A percentile compares a stretch with the other conserved stretches of the same genome.
phyloP scores from a whole-genome alignment of 306 rosid species.

The Glycine soja region DNA sequence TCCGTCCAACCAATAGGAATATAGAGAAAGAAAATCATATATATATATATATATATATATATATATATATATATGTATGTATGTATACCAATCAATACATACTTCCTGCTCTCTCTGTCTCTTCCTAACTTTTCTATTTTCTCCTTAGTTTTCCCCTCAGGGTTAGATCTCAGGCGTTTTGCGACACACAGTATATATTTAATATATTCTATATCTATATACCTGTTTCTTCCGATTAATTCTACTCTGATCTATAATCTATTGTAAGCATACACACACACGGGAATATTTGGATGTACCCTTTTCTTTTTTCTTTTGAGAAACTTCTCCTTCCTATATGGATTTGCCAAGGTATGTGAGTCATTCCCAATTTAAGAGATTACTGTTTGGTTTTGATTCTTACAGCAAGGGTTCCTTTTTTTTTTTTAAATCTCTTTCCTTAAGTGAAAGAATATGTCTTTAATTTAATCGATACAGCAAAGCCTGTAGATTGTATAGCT shows the following conservation, averaged over 20 bases:
- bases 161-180: slow-evolving; percentile 56
- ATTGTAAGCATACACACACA: neutral
- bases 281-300: neutral
- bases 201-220: slow-evolving; percentile 1
- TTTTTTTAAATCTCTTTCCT: neutral
- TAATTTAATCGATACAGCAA: neutral
- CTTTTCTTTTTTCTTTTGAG: neutral
- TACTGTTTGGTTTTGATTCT: slow-evolving; percentile 28
- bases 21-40: slow-evolving; percentile 39
- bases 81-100: slow-evolving; percentile 34
- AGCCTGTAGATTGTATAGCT: slow-evolving; percentile 16
- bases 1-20: slow-evolving; percentile 61
- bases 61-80: no score
- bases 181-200: neutral
- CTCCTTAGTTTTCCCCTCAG: neutral
- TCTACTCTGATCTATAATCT: slow-evolving; percentile 12
- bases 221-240: neutral
- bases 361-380: neutral
- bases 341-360: slow-evolving; percentile 30
- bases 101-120: slow-evolving; percentile 21
- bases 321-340: slow-evolving; percentile 14
- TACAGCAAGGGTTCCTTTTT: neutral
- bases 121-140: neutral
- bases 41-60: no score
- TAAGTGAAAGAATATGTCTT: slow-evolving; percentile 1